A percentile compares a stretch with the other conserved stretches of the same genome.
Conservation (phyloP, 2,329 filamentous ascomycete species). For the Sclerotinia trifoliorum region DNA sequence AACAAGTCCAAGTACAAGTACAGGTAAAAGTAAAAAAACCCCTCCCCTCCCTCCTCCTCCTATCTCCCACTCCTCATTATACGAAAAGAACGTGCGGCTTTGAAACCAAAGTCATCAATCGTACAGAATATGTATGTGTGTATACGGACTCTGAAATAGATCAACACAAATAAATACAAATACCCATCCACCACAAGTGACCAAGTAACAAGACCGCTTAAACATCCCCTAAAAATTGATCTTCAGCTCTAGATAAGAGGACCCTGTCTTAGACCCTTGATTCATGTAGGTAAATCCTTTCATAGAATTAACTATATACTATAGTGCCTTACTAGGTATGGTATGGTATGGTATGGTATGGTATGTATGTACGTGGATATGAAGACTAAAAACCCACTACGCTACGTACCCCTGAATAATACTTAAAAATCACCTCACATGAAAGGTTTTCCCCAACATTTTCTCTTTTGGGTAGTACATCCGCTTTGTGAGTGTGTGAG, state of each 20-base stretch:
- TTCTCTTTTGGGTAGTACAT: not conserved
- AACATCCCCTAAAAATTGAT: not conserved
- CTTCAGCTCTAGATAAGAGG: conserved; percentile 3
- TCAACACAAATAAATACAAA: no score
- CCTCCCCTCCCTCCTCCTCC: not conserved
- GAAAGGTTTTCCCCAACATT: not conserved
- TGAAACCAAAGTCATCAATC: not conserved
- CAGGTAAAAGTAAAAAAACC: no score
- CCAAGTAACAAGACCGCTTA: not conserved
- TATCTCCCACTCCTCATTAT: not conserved
- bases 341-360: no score
- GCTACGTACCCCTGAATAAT: not conserved
- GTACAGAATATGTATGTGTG: not conserved
- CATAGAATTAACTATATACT: no score
- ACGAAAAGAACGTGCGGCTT: not conserved
- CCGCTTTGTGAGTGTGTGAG: not conserved
- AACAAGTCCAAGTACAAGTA: no score
- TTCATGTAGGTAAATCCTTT: not conserved
- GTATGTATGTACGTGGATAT: no score
- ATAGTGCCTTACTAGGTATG: no score
- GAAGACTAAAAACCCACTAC: not conserved
- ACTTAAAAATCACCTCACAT: not conserved
- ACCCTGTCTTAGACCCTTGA: not conserved
- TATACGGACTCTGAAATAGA: no score
- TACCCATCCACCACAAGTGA: no score